Conservation (phyloP, 345 rosid species). For the Noccaea bulbosa region DNA sequence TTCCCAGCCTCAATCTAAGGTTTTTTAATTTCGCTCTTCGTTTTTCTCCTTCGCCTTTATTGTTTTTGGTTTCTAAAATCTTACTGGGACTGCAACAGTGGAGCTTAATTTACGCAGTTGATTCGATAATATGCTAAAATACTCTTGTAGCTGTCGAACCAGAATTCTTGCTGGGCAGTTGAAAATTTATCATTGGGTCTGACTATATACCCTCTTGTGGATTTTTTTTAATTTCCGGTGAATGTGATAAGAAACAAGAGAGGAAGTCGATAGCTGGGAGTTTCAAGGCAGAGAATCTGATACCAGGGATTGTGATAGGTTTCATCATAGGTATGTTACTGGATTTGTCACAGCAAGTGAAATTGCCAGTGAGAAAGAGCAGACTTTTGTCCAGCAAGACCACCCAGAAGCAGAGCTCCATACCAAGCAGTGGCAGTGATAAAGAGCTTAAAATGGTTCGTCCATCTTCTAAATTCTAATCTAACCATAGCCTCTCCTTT, state of each 20-base stretch:
- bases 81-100: neutral
- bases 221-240: neutral
- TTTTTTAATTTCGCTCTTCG: neutral
- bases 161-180: conserved; percentile 5
- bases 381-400: conserved; percentile 61
- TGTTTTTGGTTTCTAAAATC: conserved; percentile 5
- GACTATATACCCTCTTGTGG: neutral
- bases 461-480: neutral
- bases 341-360: conserved; percentile 67
- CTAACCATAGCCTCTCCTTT: neutral
- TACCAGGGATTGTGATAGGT: conserved; percentile 83
- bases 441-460: conserved; percentile 81
- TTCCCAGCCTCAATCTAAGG: conserved; percentile 41
- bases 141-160: neutral
- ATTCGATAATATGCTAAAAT: neutral
- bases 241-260: conserved; percentile 58
- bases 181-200: neutral
- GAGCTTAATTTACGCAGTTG: neutral
- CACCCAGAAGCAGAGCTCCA: conserved; percentile 47
- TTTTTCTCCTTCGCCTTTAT: neutral
- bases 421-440: conserved; percentile 50
- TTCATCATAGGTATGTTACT: conserved; percentile 77
- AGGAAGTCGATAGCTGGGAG: conserved; percentile 59
- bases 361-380: conserved; percentile 52
- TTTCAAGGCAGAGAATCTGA: conserved; percentile 76